phyloP scores from a whole-genome alignment of 192 early-diverging fungal species.

The Fimicolochytrium jonesii region DNA sequence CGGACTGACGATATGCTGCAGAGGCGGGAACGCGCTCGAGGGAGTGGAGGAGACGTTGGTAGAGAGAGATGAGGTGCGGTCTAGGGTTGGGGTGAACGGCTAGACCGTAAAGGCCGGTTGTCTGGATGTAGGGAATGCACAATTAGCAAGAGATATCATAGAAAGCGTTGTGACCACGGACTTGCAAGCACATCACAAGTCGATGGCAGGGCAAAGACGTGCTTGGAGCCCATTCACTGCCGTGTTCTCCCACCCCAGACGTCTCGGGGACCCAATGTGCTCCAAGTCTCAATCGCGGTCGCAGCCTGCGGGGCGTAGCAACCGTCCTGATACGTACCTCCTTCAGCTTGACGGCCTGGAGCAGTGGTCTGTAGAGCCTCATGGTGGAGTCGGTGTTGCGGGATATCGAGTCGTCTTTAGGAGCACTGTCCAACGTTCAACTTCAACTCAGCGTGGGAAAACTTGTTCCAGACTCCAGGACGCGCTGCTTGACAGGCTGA shows the following conservation, averaged over 20 bases:
- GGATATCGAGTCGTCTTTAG: too few species aligned
- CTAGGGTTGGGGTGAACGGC: constrained; percentile 84
- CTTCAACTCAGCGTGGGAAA: too few species aligned
- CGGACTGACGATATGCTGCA: constrained; percentile 79
- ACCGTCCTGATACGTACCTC: constrained; percentile 1
- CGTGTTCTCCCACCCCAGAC: background rate
- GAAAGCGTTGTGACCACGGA: background rate
- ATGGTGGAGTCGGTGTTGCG: constrained; percentile 13
- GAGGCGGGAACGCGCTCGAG: constrained; percentile 67
- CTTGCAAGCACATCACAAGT: too few species aligned
- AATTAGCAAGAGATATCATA: background rate
- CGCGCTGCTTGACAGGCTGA: too few species aligned
- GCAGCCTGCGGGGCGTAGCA: background rate
- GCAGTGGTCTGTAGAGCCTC: constrained; percentile 24
- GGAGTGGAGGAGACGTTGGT: constrained; percentile 71
- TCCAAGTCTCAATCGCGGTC: too few species aligned
- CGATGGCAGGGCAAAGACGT: background rate
- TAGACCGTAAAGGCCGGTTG: constrained; percentile 83
- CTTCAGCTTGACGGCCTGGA: constrained; percentile 20
- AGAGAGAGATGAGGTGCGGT: constrained; percentile 77
- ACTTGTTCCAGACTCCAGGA: too few species aligned
- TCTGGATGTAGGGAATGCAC: constrained; percentile 19
- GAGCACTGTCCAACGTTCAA: too few species aligned
- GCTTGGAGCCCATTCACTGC: background rate
- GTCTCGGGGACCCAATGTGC: too few species aligned